Evolutionary conservation across 176 grass and related monocot species (phyloP).

Genomic region (Eragrostis nindensis): DNA sequence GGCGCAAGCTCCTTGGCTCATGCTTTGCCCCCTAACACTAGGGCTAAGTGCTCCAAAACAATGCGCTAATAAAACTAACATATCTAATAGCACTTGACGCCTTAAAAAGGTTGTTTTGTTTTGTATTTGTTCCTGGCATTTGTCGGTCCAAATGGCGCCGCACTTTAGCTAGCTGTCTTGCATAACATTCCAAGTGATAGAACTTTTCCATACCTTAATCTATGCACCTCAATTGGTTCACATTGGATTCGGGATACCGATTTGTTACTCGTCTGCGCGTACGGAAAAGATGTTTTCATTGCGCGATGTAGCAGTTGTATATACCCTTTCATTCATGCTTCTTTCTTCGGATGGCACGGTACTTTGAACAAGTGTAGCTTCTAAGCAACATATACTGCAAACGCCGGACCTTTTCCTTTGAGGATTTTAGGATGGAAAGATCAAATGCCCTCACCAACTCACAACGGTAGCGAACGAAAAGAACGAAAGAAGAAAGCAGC

Average conservation of each 20-base stretch:
- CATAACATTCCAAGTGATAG: slow-evolving; percentile 11
- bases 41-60: slow-evolving; percentile 47
- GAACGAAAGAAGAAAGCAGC: not conserved
- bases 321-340: not conserved
- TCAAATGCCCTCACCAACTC: slow-evolving; percentile 26
- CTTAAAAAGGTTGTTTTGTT: slow-evolving; percentile 29
- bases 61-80: slow-evolving; percentile 47
- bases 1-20: slow-evolving; percentile 17
- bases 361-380: slow-evolving; percentile 48
- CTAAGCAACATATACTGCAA: slow-evolving; percentile 41
- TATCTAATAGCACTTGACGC: slow-evolving; percentile 39
- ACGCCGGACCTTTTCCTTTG: slow-evolving; percentile 19
- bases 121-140: slow-evolving; percentile 26
- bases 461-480: slow-evolving; percentile 36
- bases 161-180: slow-evolving; percentile 20
- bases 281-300: not conserved
- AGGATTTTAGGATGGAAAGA: slow-evolving; percentile 34
- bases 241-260: slow-evolving; percentile 14
- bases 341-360: not conserved
- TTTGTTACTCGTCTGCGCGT: not conserved
- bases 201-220: not conserved
- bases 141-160: slow-evolving; percentile 21
- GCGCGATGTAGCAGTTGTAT: too few relatives aligned
- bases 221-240: slow-evolving; percentile 3
- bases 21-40: slow-evolving; percentile 59